phyloP scores from a whole-genome alignment of 176 grass and related monocot species.

The Musa troglodytarum region DNA sequence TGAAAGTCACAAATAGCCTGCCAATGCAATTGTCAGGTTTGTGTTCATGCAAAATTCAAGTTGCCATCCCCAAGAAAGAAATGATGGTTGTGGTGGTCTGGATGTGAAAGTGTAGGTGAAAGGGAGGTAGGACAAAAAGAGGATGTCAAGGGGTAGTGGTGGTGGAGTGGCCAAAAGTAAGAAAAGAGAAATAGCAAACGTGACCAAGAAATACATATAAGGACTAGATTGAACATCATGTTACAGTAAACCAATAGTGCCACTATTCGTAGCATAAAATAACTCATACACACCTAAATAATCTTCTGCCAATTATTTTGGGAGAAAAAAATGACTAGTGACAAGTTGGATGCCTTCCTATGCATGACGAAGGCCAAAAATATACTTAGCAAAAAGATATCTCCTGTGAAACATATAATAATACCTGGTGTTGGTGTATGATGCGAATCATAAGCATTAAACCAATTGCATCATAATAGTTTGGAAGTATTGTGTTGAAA shows the following conservation, averaged over 20 bases:
- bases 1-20: too few species aligned
- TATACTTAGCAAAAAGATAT: neutral
- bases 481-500: slow-evolving; percentile 75
- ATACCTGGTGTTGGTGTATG: slow-evolving; percentile 97
- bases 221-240: neutral
- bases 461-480: slow-evolving; percentile 87
- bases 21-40: too few species aligned
- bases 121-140: too few species aligned
- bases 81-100: too few species aligned
- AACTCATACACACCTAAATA: neutral
- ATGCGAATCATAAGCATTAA: slow-evolving; percentile 99
- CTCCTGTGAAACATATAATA: slow-evolving; percentile 10
- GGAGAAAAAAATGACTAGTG: neutral
- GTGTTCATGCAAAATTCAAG: too few species aligned
- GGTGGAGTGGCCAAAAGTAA: neutral
- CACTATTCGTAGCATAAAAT: neutral
- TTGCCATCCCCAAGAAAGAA: too few species aligned
- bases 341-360: neutral
- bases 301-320: neutral
- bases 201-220: neutral
- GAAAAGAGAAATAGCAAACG: neutral
- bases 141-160: too few species aligned
- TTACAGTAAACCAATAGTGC: too few species aligned
- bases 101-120: too few species aligned
- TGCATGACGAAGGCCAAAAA: neutral